Evolutionary conservation across 2,329 filamentous ascomycete genomes (phyloP).

Genomic region (Ophiostoma triangulosporum): DNA sequence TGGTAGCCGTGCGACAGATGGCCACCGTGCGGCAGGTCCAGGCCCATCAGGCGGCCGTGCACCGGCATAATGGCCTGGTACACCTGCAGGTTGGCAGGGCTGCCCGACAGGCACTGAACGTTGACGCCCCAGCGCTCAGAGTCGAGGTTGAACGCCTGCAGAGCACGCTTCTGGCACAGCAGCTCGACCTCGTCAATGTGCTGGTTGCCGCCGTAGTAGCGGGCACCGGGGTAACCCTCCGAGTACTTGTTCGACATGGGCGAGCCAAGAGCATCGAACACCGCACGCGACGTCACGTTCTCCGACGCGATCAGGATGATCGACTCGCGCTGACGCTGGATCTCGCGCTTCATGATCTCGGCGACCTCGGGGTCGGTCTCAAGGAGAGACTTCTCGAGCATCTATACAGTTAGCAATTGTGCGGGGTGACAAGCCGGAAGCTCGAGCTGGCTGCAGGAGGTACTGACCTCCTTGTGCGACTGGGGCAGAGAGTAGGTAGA

Average conservation of each 20-base stretch:
- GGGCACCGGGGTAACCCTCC: constrained; percentile 92
- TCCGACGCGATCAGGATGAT: constrained; percentile 98
- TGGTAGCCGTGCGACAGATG: constrained; percentile 97
- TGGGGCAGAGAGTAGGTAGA: constrained; percentile 17
- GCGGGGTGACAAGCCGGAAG: not conserved
- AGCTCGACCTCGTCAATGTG: constrained; percentile 95
- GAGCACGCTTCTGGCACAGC: constrained; percentile 86
- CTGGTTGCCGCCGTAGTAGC: constrained; percentile 99
- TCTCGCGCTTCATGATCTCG: constrained; percentile 86
- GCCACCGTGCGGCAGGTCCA: constrained; percentile 87
- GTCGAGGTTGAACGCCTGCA: constrained; percentile 81
- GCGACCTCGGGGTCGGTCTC: constrained; percentile 91
- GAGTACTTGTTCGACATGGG: constrained; percentile 99
- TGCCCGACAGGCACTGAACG: constrained; percentile 85
- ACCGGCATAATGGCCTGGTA: constrained; percentile 96
- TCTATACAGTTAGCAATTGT: constrained; percentile 35
- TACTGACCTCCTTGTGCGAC: constrained; percentile 13
- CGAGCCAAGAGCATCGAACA: constrained; percentile 91
- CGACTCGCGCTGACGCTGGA: constrained; percentile 94
- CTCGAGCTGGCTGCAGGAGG: not conserved
- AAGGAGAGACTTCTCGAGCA: constrained; percentile 90
- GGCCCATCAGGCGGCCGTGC: constrained; percentile 92
- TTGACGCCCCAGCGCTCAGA: constrained; percentile 94
- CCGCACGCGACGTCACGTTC: constrained; percentile 96
- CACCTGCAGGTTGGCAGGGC: constrained; percentile 92